These are phyloP conservation scores for Acanthamoeba divionensis DNA, from an alignment of 208 protist genomes.

Conservation along the genomic window DNA sequence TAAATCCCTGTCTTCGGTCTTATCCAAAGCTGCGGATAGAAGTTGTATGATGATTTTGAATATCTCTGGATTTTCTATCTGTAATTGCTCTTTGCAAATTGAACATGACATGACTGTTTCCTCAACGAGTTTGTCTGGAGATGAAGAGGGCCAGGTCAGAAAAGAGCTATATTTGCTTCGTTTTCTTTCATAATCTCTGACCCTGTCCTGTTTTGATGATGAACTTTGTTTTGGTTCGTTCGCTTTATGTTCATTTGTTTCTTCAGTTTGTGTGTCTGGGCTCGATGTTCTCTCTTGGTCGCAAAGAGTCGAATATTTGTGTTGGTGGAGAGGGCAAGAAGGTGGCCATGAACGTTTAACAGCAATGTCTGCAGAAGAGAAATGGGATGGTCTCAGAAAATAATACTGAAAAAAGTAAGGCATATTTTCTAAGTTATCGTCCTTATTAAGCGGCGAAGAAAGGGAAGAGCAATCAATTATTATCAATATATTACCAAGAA, in stretches of 20 bases:
- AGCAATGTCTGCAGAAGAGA: too few relatives aligned
- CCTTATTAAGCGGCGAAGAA: too few relatives aligned
- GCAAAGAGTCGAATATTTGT: background rate
- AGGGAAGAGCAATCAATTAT: too few relatives aligned
- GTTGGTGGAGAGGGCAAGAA: background rate
- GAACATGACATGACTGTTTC: slow-evolving; percentile 27
- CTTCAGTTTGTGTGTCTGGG: too few relatives aligned
- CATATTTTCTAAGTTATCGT: too few relatives aligned
- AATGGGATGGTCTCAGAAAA: too few relatives aligned
- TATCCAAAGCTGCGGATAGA: background rate
- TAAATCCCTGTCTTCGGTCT: background rate
- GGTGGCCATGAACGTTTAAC: slow-evolving; percentile 25
- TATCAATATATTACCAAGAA: too few relatives aligned
- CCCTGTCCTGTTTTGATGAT: too few relatives aligned
- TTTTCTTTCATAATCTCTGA: too few relatives aligned
- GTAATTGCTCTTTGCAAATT: background rate
- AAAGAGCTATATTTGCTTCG: too few relatives aligned
- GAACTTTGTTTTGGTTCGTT: background rate
- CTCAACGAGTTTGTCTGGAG: background rate
- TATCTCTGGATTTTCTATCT: slow-evolving; percentile 44
- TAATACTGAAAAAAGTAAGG: too few relatives aligned
- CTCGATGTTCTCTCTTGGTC: background rate
- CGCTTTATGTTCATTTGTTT: too few relatives aligned
- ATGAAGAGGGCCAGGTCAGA: background rate
- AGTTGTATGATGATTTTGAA: slow-evolving; percentile 48